phyloP scores from a whole-genome alignment of 2,329 filamentous ascomycete genomes.

The Penicillium crustosum region DNA sequence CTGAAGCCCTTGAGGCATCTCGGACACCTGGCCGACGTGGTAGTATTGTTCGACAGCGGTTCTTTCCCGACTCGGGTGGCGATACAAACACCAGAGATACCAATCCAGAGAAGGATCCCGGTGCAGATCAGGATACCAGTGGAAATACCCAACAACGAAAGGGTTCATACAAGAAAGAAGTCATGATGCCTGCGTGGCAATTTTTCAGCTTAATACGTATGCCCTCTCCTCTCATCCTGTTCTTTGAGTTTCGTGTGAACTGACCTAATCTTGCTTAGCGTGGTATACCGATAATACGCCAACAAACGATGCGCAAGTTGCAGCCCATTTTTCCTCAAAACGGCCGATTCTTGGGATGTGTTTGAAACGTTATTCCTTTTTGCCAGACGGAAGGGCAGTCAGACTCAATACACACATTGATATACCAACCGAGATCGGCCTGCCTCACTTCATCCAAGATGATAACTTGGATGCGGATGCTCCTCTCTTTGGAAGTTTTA shows the following conservation, averaged over 20 bases:
- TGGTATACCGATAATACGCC: constrained; percentile 76
- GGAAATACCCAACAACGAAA: constrained; percentile 30
- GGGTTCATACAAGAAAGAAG: constrained; percentile 66
- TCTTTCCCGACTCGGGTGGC: constrained; percentile 46
- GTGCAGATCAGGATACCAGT: constrained; percentile 30
- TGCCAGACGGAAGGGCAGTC: constrained; percentile 64
- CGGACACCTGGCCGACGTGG: constrained; percentile 31
- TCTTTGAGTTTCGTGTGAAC: constrained; percentile 27
- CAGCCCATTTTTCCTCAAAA: constrained; percentile 78
- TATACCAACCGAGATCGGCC: constrained; percentile 77
- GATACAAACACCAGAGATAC: constrained; percentile 19
- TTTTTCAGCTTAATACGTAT: constrained; percentile 90
- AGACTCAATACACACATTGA: constrained; percentile 83
- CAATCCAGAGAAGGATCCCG: constrained; percentile 30
- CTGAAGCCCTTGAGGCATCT: constrained; percentile 25
- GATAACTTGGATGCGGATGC: constrained; percentile 67
- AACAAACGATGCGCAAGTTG: constrained; percentile 73
- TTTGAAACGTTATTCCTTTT: constrained; percentile 83
- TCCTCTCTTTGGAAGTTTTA: constrained; percentile 81
- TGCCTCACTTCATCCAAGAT: constrained; percentile 88
- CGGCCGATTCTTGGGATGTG: constrained; percentile 89
- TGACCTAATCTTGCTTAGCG: constrained; percentile 54
- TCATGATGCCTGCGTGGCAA: constrained; percentile 95
- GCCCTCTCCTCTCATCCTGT: constrained; percentile 35
- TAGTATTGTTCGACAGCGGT: constrained; percentile 48